Conservation (phyloP, 73 alveolate genomes). For the Uronychia setigera region DNA sequence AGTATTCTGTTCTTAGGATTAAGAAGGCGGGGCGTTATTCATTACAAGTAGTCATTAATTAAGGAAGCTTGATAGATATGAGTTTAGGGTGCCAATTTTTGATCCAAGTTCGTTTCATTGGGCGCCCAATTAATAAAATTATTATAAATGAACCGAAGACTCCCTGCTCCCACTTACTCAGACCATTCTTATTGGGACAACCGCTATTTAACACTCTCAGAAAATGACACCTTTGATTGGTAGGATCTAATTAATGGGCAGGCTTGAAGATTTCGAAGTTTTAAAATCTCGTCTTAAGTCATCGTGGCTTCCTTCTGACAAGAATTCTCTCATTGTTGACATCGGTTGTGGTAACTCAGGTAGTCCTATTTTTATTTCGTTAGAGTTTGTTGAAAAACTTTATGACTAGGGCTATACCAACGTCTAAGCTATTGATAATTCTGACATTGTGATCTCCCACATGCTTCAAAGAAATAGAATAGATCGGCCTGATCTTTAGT, state of each 20-base stretch:
- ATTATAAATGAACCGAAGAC: background rate
- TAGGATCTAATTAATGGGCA: background rate
- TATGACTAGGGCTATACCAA: background rate
- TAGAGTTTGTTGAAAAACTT: background rate
- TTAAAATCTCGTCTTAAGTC: background rate
- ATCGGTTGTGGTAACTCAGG: conserved; percentile 1
- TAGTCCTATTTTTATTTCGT: background rate
- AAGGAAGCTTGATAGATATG: background rate
- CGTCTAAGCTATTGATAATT: background rate
- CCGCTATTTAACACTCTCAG: background rate
- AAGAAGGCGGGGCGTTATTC: background rate
- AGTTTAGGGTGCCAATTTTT: background rate
- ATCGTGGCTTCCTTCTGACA: background rate
- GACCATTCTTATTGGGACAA: background rate
- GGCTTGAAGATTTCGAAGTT: background rate
- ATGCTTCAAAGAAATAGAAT: background rate
- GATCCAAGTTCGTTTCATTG: background rate
- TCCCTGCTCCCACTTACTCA: background rate
- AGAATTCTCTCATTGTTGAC: background rate
- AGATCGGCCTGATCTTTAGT: background rate
- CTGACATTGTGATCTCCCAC: background rate
- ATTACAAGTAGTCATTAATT: background rate
- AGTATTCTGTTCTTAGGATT: background rate
- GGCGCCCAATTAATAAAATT: background rate
- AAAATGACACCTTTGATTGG: background rate